phyloP scores from a whole-genome alignment of 75 land plant species.

The Pinus albicaulis region DNA sequence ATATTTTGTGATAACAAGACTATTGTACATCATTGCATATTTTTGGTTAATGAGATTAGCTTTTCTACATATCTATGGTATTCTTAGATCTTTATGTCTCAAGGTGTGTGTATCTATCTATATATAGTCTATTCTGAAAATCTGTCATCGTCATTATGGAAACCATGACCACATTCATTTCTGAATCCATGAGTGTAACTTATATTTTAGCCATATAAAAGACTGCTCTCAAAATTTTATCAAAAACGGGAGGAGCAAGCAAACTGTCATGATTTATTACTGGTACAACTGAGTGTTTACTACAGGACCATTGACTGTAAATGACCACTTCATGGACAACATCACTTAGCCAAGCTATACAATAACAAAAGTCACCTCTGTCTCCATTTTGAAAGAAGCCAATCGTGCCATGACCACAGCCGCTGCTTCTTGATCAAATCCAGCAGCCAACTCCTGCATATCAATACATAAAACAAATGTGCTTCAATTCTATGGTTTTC shows the following conservation, averaged over 20 bases:
- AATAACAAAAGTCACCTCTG: conserved; percentile 54
- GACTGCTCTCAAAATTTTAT: background rate
- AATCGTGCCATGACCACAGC: conserved; percentile 91
- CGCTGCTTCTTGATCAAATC: conserved; percentile 99
- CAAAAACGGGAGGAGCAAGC: background rate
- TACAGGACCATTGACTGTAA: background rate
- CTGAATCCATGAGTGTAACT: background rate
- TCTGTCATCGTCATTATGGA: too few species aligned
- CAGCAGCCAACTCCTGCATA: conserved; percentile 72
- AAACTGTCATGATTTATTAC: background rate
- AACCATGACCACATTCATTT: too few species aligned
- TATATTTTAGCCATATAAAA: background rate
- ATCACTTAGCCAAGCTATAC: background rate
- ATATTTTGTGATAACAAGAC: too few species aligned
- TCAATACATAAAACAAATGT: background rate
- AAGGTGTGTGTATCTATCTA: too few species aligned
- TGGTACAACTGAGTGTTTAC: background rate
- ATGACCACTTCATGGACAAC: background rate
- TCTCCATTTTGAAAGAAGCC: conserved; percentile 91
- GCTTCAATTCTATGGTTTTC: background rate
- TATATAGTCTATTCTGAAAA: too few species aligned
- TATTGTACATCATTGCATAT: too few species aligned
- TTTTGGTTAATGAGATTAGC: too few species aligned
- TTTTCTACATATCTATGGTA: too few species aligned
- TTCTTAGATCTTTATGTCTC: too few species aligned